These are phyloP conservation scores for Cryptomeria japonica DNA, from an alignment of 75 land plant species.

Conservation along the genomic window DNA sequence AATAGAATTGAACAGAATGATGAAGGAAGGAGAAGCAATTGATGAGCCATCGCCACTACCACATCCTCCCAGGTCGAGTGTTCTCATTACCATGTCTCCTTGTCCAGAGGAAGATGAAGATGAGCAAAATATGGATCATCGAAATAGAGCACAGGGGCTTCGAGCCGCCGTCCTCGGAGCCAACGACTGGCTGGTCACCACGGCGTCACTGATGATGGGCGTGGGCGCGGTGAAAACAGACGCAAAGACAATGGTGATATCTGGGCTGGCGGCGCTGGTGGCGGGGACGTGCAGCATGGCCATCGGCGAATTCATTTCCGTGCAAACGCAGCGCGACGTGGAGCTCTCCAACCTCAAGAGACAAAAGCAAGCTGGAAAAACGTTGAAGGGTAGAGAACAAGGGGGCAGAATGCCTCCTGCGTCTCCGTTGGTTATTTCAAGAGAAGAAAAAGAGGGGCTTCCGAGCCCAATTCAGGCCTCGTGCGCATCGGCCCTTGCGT, in stretches of 20 bases:
- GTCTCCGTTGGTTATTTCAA: too few species aligned
- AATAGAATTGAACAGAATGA: background rate
- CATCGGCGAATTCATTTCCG: background rate
- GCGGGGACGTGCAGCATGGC: constrained; percentile 30
- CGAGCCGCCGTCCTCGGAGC: too few species aligned
- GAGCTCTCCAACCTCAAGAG: constrained; percentile 47
- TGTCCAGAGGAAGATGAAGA: background rate
- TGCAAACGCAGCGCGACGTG: constrained; percentile 16
- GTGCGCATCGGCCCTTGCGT: constrained; percentile 42
- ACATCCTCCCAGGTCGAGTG: background rate
- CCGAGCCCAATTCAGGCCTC: constrained; percentile 26
- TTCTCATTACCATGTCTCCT: background rate
- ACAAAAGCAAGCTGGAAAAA: constrained; percentile 20
- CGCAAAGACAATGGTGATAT: too few species aligned
- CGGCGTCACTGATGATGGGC: too few species aligned
- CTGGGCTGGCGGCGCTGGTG: constrained; percentile 26
- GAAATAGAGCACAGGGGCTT: constrained; percentile 77
- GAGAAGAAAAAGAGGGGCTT: background rate
- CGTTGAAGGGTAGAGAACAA: too few species aligned
- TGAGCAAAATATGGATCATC: constrained; percentile 39
- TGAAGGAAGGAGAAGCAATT: background rate
- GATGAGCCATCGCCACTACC: background rate
- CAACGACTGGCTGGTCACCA: too few species aligned
- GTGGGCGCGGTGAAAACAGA: too few species aligned
- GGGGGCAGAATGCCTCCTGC: too few species aligned